Evolutionary conservation across 257 asterid genomes (phyloP).

Genomic region (Solanum infundibuliforme): DNA sequence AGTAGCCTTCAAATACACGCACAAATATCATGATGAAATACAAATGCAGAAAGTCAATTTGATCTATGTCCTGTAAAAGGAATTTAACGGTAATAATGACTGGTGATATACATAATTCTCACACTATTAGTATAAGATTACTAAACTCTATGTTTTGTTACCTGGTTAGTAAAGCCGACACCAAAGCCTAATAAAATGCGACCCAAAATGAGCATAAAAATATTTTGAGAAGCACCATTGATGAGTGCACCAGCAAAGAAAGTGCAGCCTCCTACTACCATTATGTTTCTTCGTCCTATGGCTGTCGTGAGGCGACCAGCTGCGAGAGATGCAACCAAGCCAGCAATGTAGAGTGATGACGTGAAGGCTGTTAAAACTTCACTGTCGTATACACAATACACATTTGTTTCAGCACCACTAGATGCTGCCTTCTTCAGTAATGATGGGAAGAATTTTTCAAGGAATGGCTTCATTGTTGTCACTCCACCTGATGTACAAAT

Average conservation of each 20-base stretch:
- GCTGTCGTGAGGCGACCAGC: slow-evolving; percentile 3
- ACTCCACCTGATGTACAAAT: slow-evolving; percentile 7
- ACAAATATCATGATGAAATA: not conserved
- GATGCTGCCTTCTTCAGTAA: not conserved
- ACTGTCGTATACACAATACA: slow-evolving; percentile 9
- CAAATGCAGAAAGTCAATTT: too few species aligned
- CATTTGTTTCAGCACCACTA: not conserved
- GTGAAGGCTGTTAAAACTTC: slow-evolving; percentile 15
- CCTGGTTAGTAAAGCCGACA: slow-evolving; percentile 20
- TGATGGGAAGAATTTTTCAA: slow-evolving; percentile 14
- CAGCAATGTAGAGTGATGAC: slow-evolving; percentile 11
- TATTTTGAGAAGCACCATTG: not conserved
- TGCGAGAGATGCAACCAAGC: not conserved
- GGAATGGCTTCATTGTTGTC: slow-evolving; percentile 17
- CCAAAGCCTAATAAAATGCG: slow-evolving; percentile 12
- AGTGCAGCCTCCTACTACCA: slow-evolving; percentile 7
- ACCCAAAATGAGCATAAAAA: slow-evolving; percentile 15
- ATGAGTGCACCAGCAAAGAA: slow-evolving; percentile 9
- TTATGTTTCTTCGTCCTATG: slow-evolving; percentile 8
- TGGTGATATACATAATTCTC: not conserved
- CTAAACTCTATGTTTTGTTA: not conserved
- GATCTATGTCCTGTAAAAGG: too few species aligned
- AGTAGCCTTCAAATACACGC: slow-evolving; percentile 1
- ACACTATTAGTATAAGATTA: not conserved
- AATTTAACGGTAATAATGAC: too few species aligned